Base-by-base conservation (phyloP, 345 rosid genomes). In the Eucalyptus coolabah region DNA sequence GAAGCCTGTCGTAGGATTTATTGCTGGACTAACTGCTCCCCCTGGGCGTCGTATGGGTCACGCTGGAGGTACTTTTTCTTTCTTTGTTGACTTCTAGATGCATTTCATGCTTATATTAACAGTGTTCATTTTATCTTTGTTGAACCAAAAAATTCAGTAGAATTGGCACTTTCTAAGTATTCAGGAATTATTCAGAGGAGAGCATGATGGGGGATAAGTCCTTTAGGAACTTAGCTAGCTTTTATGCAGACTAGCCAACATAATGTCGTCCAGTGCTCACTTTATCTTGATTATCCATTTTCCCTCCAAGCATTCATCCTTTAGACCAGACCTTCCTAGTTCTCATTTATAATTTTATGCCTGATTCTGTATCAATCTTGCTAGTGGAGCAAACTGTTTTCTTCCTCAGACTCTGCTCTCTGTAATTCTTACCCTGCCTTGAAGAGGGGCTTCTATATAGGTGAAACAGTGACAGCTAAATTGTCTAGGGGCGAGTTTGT, bases 11-110 rank as follows among this genome's bases (percentile, higher is more conserved):
- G 99, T 97, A 92, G 99, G 97, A 51, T 98, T 98, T 92, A 98
- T 98, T 85, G 99, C 99, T 90, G 99, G 99, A 92, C 96, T 97
- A 17, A 98, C 99, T 88, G 99, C 99, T 56, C 99, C 99, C 86
- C 99, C 99, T 13, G 99, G 99, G 45, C 99, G 99, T 77, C 96
- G 99, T 49, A 98, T 98, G 99, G 99, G 99, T 88, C 99, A 98
- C 87, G 99, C 99, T 23, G 99, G 99, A 94, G 99, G 99, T 97
- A 95, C 47, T 32, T 56, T 30, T 81, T 17, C 87, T 47, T 60
- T 86, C 15, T 53, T 37, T 30, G 85, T 40, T 13, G 3, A 47
- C 26, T n/a, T 45, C 56, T 88, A 30, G 7, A 21, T 40, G 85
- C 30, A 77, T 77, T 69, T 77, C 30, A 77, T 40, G 85, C 85